Conservation (phyloP, 2,329 filamentous ascomycete species). For the Aspergillus cejpii region DNA sequence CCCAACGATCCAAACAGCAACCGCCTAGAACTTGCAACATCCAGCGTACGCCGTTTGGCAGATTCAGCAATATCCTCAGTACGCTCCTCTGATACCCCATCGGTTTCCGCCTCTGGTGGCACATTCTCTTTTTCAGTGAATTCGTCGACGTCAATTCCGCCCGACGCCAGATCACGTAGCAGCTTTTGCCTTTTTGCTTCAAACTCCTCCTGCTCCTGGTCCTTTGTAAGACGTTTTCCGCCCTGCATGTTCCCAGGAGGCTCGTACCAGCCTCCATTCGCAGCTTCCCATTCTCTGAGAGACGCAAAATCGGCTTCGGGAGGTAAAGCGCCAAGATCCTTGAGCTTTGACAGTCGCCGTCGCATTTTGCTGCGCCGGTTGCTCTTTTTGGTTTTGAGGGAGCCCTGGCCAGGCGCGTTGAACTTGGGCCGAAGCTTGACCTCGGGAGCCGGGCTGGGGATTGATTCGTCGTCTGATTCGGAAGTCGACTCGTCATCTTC, state of each 20-base stretch:
- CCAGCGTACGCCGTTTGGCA: constrained; percentile 41
- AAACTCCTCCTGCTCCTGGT: constrained; percentile 40
- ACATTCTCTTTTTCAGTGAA: constrained; percentile 28
- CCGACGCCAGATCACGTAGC: constrained; percentile 46
- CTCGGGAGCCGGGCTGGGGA: constrained; percentile 10
- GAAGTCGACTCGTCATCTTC: constrained; percentile 18
- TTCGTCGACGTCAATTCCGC: constrained; percentile 46
- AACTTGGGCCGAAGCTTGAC: constrained; percentile 11
- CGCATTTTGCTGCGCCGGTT: constrained; percentile 50
- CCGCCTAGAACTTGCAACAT: constrained; percentile 58
- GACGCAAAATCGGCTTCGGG: constrained; percentile 47
- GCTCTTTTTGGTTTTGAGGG: constrained; percentile 46
- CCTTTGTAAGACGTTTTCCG: constrained; percentile 12
- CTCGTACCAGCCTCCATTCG: constrained; percentile 20
- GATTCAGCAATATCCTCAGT: constrained; percentile 11
- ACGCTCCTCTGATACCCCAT: constrained; percentile 8
- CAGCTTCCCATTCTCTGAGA: constrained; percentile 36
- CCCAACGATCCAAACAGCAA: constrained; percentile 68
- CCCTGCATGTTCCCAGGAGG: constrained; percentile 12
- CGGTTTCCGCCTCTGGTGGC: constrained; percentile 9
- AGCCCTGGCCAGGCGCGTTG: constrained; percentile 46
- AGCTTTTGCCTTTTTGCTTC: constrained; percentile 48
- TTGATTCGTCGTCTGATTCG: constrained; percentile 29
- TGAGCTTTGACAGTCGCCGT: constrained; percentile 47
- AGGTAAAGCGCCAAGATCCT: constrained; percentile 48